These are phyloP conservation scores for Dendrobium nobile DNA, from an alignment of 106 monocot genomes.

Conservation along the genomic window DNA sequence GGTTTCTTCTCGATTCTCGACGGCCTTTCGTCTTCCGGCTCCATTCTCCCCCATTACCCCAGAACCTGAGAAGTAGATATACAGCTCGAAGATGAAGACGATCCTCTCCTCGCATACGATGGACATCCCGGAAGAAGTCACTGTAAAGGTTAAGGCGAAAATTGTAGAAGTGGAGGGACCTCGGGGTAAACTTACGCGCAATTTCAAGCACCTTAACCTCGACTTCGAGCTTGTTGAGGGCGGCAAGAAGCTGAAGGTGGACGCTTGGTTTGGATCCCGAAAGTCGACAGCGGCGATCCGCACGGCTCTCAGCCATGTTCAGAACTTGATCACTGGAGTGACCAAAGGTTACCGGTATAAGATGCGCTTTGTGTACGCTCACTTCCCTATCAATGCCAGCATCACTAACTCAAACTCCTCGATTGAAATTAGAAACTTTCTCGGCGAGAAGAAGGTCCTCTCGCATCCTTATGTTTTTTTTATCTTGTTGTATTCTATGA, in stretches of 20 bases:
- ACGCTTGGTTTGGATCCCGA: slow-evolving; percentile 63
- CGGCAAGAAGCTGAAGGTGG: slow-evolving; percentile 55
- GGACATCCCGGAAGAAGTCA: slow-evolving; percentile 61
- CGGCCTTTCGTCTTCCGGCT: neutral
- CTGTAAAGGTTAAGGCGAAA: slow-evolving; percentile 38
- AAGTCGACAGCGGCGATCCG: slow-evolving; percentile 54
- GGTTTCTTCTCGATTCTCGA: neutral
- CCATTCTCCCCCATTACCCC: neutral
- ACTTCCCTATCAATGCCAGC: slow-evolving; percentile 67
- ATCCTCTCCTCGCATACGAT: slow-evolving; percentile 61
- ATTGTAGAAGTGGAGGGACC: slow-evolving; percentile 44
- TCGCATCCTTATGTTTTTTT: too few species aligned
- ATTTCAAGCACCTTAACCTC: slow-evolving; percentile 80
- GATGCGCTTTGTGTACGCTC: slow-evolving; percentile 77
- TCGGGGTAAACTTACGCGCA: slow-evolving; percentile 45
- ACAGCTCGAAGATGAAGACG: slow-evolving; percentile 41
- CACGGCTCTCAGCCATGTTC: slow-evolving; percentile 61
- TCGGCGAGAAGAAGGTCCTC: slow-evolving; percentile 70
- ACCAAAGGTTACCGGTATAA: slow-evolving; percentile 70
- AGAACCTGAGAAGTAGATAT: too few species aligned
- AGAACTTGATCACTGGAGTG: slow-evolving; percentile 65
- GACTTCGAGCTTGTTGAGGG: slow-evolving; percentile 54
- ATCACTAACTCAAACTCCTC: slow-evolving; percentile 27
- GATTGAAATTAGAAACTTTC: slow-evolving; percentile 72
- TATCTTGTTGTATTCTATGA: too few species aligned